A percentile compares a stretch with the other conserved stretches of the same genome.
These are phyloP conservation scores for Saturnispora quitensis DNA, from an alignment of 805 yeast genomes.

Conservation along the genomic window DNA sequence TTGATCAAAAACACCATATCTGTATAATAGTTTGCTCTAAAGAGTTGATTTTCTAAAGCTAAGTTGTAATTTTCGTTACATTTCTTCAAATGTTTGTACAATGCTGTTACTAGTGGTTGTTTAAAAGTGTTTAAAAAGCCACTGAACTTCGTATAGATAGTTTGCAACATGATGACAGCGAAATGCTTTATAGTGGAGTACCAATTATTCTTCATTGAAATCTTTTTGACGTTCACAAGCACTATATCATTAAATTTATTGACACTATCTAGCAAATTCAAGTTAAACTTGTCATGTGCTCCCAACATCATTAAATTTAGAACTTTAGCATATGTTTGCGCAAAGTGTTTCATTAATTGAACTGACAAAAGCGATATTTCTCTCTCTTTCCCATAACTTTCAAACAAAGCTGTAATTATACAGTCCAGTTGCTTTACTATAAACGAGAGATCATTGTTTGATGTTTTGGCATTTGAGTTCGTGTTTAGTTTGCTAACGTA, in stretches of 20 bases:
- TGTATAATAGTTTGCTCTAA: slow-evolving; percentile 27
- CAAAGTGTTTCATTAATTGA: slow-evolving; percentile 19
- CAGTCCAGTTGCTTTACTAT: slow-evolving; percentile 18
- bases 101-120: slow-evolving; percentile 18
- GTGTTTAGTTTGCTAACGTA: background rate
- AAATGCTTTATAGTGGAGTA: slow-evolving; percentile 25
- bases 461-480: background rate
- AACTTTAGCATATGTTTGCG: slow-evolving; percentile 16
- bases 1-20: slow-evolving; percentile 24
- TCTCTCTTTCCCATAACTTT: slow-evolving; percentile 16
- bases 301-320: slow-evolving; percentile 22
- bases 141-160: slow-evolving; percentile 24
- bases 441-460: slow-evolving; percentile 18
- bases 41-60: slow-evolving; percentile 23
- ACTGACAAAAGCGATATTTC: slow-evolving; percentile 20
- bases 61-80: slow-evolving; percentile 28
- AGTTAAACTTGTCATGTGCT: slow-evolving; percentile 27
- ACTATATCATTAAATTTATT: slow-evolving; percentile 19
- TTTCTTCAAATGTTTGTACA: slow-evolving; percentile 27
- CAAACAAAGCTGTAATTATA: slow-evolving; percentile 16
- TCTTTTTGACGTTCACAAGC: slow-evolving; percentile 18
- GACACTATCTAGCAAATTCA: slow-evolving; percentile 24
- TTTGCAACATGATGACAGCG: slow-evolving; percentile 22
- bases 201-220: slow-evolving; percentile 27
- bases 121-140: slow-evolving; percentile 29